phyloP scores from a whole-genome alignment of 176 grass and related monocot genomes.

The Luzula sylvatica region DNA sequence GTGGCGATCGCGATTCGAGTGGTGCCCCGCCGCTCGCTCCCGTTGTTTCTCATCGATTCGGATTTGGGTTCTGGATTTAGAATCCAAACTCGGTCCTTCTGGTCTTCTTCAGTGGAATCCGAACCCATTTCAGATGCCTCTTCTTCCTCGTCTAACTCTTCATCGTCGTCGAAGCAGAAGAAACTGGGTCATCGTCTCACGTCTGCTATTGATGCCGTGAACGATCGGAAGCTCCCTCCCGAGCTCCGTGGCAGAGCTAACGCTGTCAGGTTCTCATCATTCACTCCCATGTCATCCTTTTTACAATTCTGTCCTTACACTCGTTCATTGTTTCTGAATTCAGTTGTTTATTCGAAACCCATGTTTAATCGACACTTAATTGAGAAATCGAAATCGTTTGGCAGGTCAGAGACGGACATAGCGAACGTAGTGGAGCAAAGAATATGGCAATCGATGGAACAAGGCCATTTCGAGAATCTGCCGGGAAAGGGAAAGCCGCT shows the following conservation, averaged over 20 bases:
- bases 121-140: slow-evolving; percentile 9
- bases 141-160: neutral
- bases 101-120: slow-evolving; percentile 33
- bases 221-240: slow-evolving; percentile 64
- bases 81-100: slow-evolving; percentile 9
- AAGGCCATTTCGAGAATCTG: slow-evolving; percentile 86
- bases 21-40: slow-evolving; percentile 18
- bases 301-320: neutral
- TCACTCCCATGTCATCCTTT: neutral
- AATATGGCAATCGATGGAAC: slow-evolving; percentile 94
- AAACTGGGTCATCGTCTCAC: slow-evolving; percentile 37
- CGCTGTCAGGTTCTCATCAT: slow-evolving; percentile 37
- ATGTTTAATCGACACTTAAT: too few relatives aligned
- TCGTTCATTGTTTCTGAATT: too few relatives aligned
- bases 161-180: slow-evolving; percentile 23
- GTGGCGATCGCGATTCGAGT: slow-evolving; percentile 19
- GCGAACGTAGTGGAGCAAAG: slow-evolving; percentile 85
- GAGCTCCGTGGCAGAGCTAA: slow-evolving; percentile 52
- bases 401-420: slow-evolving; percentile 80
- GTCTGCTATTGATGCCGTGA: slow-evolving; percentile 55
- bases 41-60: neutral
- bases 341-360: too few relatives aligned
- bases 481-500: slow-evolving; percentile 80
- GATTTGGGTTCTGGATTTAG: too few relatives aligned
- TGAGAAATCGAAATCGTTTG: too few relatives aligned